Conservation (phyloP, 148 eudicot genomes). For the Rhododendron simsii region DNA sequence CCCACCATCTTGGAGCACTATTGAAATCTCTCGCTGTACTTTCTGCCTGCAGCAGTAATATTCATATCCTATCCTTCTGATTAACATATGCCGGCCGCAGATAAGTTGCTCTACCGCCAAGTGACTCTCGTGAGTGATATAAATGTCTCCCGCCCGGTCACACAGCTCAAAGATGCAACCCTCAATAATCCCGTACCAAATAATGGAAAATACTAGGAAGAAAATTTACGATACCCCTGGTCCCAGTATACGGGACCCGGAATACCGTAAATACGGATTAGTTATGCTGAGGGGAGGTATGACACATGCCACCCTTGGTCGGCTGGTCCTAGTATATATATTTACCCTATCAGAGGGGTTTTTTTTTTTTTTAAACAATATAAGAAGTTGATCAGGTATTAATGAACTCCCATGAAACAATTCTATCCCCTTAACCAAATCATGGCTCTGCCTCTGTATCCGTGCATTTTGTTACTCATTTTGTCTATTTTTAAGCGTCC, state of each 20-base stretch:
- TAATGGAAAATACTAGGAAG: neutral
- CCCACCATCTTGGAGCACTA: neutral
- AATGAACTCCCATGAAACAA: too few relatives aligned
- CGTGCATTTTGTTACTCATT: neutral
- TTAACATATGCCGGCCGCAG: neutral
- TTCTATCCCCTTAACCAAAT: too few relatives aligned
- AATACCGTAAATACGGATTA: too few relatives aligned
- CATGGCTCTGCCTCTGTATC: too few relatives aligned
- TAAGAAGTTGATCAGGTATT: too few relatives aligned
- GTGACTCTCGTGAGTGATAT: neutral
- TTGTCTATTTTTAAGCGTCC: neutral
- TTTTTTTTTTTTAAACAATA: too few relatives aligned
- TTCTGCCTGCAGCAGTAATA: neutral
- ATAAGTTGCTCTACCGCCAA: neutral
- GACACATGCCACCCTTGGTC: too few relatives aligned
- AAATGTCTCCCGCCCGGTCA: neutral
- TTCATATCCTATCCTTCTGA: neutral
- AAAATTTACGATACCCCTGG: too few relatives aligned
- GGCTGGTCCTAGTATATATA: too few relatives aligned
- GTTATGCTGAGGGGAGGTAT: too few relatives aligned
- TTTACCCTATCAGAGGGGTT: too few relatives aligned
- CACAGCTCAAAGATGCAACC: neutral
- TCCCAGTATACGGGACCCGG: too few relatives aligned
- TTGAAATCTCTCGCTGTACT: neutral
- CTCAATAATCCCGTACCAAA: neutral